A percentile compares a stretch with the other conserved stretches of the same genome.
These are phyloP conservation scores for Huntiella omanensis DNA, from an alignment of 2,329 filamentous ascomycete species.

Conservation along the genomic window DNA sequence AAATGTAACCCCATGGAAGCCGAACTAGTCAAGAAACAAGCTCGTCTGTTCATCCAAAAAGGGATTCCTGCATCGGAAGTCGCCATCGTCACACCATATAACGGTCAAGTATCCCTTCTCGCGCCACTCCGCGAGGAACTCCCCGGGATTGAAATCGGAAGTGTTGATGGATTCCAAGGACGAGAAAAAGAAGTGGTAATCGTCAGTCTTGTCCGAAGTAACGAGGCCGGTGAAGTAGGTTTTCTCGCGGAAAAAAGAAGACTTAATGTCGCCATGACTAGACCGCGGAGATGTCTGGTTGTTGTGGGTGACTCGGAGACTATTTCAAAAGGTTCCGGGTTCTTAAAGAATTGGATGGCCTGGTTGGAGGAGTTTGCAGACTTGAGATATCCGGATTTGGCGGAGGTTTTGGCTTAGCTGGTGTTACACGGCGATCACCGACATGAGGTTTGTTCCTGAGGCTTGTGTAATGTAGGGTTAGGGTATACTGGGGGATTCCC, in stretches of 20 bases:
- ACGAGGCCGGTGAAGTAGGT: slow-evolving; percentile 68
- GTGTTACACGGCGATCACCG: no score
- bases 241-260: slow-evolving; percentile 84
- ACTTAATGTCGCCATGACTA: slow-evolving; percentile 93
- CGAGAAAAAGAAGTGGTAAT: slow-evolving; percentile 92
- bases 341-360: slow-evolving; percentile 79
- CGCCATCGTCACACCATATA: slow-evolving; percentile 89
- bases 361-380: slow-evolving; percentile 82
- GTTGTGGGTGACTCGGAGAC: slow-evolving; percentile 91
- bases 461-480: no score
- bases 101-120: slow-evolving; percentile 72
- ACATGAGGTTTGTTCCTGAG: no score
- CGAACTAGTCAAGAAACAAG: slow-evolving; percentile 58
- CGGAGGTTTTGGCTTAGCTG: slow-evolving; percentile 16
- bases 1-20: slow-evolving; percentile 91
- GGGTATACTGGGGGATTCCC: no score
- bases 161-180: slow-evolving; percentile 92
- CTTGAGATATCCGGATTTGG: slow-evolving; percentile 64
- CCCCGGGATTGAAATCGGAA: slow-evolving; percentile 80
- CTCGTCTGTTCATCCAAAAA: slow-evolving; percentile 53
- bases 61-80: slow-evolving; percentile 72
- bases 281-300: slow-evolving; percentile 75
- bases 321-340: slow-evolving; percentile 61
- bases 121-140: slow-evolving; percentile 65
- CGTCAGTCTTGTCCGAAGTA: slow-evolving; percentile 86